Evolutionary conservation across 352 stramenopile genomes (phyloP).

Genomic region (Globisporangium irregulare): DNA sequence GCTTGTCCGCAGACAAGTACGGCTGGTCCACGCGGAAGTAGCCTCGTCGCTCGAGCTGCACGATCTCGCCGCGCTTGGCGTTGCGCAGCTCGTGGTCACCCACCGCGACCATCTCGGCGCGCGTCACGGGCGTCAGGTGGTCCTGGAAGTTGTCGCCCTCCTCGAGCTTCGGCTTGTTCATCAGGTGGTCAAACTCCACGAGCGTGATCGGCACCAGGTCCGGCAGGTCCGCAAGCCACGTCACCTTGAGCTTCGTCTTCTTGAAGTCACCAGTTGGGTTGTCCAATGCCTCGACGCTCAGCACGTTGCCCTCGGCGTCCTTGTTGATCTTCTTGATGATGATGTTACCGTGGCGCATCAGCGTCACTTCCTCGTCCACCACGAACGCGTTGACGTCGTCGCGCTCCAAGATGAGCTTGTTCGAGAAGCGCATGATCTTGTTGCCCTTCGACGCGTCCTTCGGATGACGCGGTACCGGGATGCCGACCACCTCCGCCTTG

Average conservation of each 20-base stretch:
- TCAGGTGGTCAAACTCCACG: slow-evolving; percentile 98
- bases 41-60: slow-evolving; percentile 98
- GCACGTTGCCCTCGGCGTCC: slow-evolving; percentile 44
- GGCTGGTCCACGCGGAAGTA: slow-evolving; percentile 95
- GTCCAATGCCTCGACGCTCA: slow-evolving; percentile 70
- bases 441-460: slow-evolving; percentile 79
- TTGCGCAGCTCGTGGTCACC: slow-evolving; percentile 96
- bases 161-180: slow-evolving; percentile 98
- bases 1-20: slow-evolving; percentile 80
- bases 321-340: slow-evolving; percentile 77
- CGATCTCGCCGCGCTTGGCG: slow-evolving; percentile 93
- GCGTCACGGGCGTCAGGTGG: slow-evolving; percentile 94
- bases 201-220: slow-evolving; percentile 89
- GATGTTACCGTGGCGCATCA: slow-evolving; percentile 97
- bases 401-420: slow-evolving; percentile 92
- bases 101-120: slow-evolving; percentile 91
- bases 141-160: slow-evolving; percentile 98
- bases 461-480: slow-evolving; percentile 70
- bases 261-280: slow-evolving; percentile 89
- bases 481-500: slow-evolving; percentile 47
- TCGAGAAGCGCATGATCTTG: slow-evolving; percentile 88
- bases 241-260: slow-evolving; percentile 96
- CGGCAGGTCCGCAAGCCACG: slow-evolving; percentile 92
- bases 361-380: slow-evolving; percentile 95
- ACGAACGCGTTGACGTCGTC: slow-evolving; percentile 94